These are phyloP conservation scores for Aspergillus ostianus DNA, from an alignment of 495 filamentous ascomycete species.

Conservation along the genomic window DNA sequence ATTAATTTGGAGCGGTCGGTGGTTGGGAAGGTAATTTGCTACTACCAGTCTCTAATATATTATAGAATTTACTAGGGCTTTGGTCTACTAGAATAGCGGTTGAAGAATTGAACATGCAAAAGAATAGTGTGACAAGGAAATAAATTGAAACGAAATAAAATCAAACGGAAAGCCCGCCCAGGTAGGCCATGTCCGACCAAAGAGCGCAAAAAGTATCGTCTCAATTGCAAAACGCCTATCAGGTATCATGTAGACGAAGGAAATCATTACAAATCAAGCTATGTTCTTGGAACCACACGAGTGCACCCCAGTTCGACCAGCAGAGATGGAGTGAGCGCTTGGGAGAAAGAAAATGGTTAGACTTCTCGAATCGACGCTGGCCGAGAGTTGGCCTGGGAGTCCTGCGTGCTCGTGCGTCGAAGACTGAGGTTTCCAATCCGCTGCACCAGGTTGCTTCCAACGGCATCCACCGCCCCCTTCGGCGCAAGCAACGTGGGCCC, in stretches of 20 bases:
- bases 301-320: background rate
- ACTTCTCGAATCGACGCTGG: constrained; percentile 41
- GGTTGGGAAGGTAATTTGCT: too few species aligned
- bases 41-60: too few species aligned
- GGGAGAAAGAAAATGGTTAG: constrained; percentile 17
- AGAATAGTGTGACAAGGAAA: background rate
- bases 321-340: background rate
- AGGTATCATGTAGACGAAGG: constrained; percentile 16
- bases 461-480: constrained; percentile 90
- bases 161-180: background rate
- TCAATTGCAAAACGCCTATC: constrained; percentile 9
- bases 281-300: constrained; percentile 6
- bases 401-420: constrained; percentile 41
- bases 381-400: constrained; percentile 25
- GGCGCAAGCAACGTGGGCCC: constrained; percentile 81
- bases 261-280: constrained; percentile 7
- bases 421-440: constrained; percentile 77
- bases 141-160: too few species aligned
- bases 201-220: constrained; percentile 2
- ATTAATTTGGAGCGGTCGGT: too few species aligned
- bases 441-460: constrained; percentile 87
- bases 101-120: too few species aligned
- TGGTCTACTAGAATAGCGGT: too few species aligned
- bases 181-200: background rate
- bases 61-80: too few species aligned